phyloP scores from a whole-genome alignment of 1,139 yeast species.

The Suhomyces anneliseae region DNA sequence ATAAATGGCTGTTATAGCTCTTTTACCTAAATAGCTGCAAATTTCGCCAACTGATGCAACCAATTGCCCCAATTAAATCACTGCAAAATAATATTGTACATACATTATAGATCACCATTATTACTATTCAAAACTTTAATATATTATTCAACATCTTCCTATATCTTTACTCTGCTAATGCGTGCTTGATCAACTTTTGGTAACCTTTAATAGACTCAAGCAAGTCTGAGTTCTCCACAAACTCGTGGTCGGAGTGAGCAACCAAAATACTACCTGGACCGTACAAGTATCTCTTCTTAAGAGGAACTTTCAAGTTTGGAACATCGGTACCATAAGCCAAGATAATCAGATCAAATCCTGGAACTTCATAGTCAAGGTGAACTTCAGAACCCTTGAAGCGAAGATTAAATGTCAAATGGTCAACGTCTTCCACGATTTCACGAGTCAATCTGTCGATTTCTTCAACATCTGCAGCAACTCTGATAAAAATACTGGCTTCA shows the following conservation, averaged over 20 bases:
- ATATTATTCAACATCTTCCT: background rate
- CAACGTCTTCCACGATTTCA: slow-evolving; percentile 32
- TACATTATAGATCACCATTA: no score
- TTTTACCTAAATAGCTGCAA: background rate
- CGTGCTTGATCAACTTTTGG: slow-evolving; percentile 42
- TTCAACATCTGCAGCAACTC: slow-evolving; percentile 53
- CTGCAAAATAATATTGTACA: no score
- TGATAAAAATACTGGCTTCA: slow-evolving; percentile 46
- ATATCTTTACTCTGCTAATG: slow-evolving; percentile 12
- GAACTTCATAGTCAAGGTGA: slow-evolving; percentile 55
- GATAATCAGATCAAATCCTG: slow-evolving; percentile 59
- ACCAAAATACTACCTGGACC: slow-evolving; percentile 71
- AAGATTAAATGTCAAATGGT: slow-evolving; percentile 26
- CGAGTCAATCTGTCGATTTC: slow-evolving; percentile 36
- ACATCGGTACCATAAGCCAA: slow-evolving; percentile 67
- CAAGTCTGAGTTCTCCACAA: slow-evolving; percentile 51
- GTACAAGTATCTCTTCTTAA: slow-evolving; percentile 51
- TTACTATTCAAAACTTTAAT: background rate
- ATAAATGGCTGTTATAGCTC: no score
- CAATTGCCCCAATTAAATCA: no score
- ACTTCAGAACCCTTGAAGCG: slow-evolving; percentile 35
- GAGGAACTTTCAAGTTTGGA: slow-evolving; percentile 48
- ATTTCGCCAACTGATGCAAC: background rate
- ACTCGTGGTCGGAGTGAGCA: slow-evolving; percentile 66
- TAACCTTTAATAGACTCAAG: slow-evolving; percentile 57